Percentiles rank a stretch among this genome's conserved stretches.
Conservation (phyloP, 805 yeast genomes). For the Nakazawaea molendinolei region DNA sequence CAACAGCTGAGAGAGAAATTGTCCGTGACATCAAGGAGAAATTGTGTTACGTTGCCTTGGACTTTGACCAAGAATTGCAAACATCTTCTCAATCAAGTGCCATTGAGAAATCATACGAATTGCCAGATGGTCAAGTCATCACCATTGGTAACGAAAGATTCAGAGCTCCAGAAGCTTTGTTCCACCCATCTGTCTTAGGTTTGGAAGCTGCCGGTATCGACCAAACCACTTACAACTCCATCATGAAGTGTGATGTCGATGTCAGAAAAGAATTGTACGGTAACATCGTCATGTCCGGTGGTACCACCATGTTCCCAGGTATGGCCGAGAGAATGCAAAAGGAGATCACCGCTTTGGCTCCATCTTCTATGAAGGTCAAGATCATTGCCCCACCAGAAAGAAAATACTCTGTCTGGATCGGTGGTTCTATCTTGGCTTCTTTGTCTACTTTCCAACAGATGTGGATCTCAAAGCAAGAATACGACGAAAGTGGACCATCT, state of each 20-base stretch:
- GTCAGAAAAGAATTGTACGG: conserved; percentile 98
- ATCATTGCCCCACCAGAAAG: conserved; percentile 99
- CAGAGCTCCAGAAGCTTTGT: conserved; percentile 99
- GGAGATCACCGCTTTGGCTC: conserved; percentile 99
- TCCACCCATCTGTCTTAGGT: conserved; percentile 92
- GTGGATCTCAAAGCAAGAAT: conserved; percentile 99
- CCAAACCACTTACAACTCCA: conserved; percentile 92
- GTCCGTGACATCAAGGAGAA: conserved; percentile 94
- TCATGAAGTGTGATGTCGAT: conserved; percentile 98
- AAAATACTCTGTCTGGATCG: conserved; percentile 99
- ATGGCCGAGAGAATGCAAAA: conserved; percentile 99
- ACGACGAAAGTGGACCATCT: conserved; percentile 99
- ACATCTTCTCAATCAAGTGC: conserved; percentile 98
- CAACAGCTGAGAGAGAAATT: conserved; percentile 99
- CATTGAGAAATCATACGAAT: conserved; percentile 97
- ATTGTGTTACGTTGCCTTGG: conserved; percentile 97
- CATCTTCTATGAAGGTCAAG: conserved; percentile 99
- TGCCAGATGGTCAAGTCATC: conserved; percentile 99
- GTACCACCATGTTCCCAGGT: conserved; percentile 99
- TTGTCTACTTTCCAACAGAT: conserved; percentile 99
- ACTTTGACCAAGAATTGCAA: conserved; percentile 99
- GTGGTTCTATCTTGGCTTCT: conserved; percentile 99
- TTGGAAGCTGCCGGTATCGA: conserved; percentile 98
- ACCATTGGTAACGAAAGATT: conserved; percentile 99
- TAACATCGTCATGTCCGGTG: conserved; percentile 99